Evolutionary conservation across 2,329 filamentous ascomycete species (phyloP), one percentile per base, ranked within the genome.

Genomic region (Didymella exigua): DNA sequence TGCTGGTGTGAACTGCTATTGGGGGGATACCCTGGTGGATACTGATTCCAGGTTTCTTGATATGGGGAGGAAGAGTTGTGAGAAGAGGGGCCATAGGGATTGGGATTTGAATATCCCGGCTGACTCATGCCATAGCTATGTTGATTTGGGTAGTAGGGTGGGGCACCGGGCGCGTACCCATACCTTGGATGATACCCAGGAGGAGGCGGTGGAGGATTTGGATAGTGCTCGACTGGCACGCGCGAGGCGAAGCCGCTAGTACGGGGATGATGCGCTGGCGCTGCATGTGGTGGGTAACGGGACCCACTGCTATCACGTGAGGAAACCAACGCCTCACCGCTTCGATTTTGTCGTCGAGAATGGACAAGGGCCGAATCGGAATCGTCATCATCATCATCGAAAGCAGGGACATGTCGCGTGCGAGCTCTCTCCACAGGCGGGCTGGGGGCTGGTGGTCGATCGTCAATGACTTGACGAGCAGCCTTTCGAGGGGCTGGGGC

Each of bases 151-250:
- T 74, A 73, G 49, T 72, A 69, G 36, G 72, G 71, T 54, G 72
- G 69, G 56, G 72, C 69, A 49, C 66, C 53, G 11, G 71, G 68
- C 46, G 65, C 66, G 58, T 74, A 74, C 16, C 47, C 54, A 60
- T 73, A 73, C 43, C 71, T 64, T 26, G 68, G 72, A 61, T 74
- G 72, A 58, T 76, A 75, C 21, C 68, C 67, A 91, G 78, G 79
- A 91, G 59, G 82, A 86, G 72, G 88, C 92, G 82, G 86, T 92
- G 70, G 81, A 93, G 59, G 86, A 83, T 63, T 83, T 76, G 63
- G 58, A 61, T 75, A 75, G 54, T 60, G 57, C 53, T 75, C 72
- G 23, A 62, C 55, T 56, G 72, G 72, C 33, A 74, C 71, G 54
- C 71, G 67, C 51, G 70, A 73, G 50, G 72, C 71, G 58, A 74